Percentiles rank a stretch among this genome's conserved stretches.
Evolutionary conservation across 176 grass and related monocot species (phyloP).

Genomic region (Paspalum notatum): DNA sequence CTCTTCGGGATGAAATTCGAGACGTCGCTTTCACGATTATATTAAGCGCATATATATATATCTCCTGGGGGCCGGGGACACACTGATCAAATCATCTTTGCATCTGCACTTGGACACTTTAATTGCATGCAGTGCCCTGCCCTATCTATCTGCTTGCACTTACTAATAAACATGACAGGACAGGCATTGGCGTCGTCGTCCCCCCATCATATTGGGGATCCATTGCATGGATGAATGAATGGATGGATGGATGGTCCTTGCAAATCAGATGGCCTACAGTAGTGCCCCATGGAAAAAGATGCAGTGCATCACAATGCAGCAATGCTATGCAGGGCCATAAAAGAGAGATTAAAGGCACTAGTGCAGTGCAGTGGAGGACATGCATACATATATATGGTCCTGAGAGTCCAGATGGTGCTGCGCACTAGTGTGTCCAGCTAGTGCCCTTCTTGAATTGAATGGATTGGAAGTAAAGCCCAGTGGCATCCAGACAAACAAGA

Average conservation of each 20-base stretch:
- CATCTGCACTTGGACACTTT: constrained; percentile 39
- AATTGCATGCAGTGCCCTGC: constrained; percentile 37
- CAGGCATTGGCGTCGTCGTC: constrained; percentile 30
- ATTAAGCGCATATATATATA: too few relatives aligned
- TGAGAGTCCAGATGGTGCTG: constrained; percentile 2
- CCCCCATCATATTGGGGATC: background rate
- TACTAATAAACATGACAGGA: constrained; percentile 15
- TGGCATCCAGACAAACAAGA: constrained; percentile 37
- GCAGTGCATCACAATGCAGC: background rate
- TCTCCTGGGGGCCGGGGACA: background rate
- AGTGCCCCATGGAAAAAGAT: constrained; percentile 25
- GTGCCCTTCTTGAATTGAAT: constrained; percentile 28
- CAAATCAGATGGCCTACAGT: constrained; percentile 17
- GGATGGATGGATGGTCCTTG: constrained; percentile 35
- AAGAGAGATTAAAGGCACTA: constrained; percentile 41
- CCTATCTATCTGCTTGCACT: constrained; percentile 29
- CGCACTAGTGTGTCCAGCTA: constrained; percentile 7
- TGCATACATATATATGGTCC: constrained; percentile 31
- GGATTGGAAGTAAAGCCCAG: constrained; percentile 23
- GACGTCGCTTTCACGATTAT: too few relatives aligned
- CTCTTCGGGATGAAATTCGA: too few relatives aligned
- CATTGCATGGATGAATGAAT: too few relatives aligned
- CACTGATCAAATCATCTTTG: constrained; percentile 3
- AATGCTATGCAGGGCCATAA: constrained; percentile 33
- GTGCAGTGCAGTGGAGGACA: constrained; percentile 35